Conservation (phyloP, 78 protist species). For the Salpingoeca rosetta region DNA sequence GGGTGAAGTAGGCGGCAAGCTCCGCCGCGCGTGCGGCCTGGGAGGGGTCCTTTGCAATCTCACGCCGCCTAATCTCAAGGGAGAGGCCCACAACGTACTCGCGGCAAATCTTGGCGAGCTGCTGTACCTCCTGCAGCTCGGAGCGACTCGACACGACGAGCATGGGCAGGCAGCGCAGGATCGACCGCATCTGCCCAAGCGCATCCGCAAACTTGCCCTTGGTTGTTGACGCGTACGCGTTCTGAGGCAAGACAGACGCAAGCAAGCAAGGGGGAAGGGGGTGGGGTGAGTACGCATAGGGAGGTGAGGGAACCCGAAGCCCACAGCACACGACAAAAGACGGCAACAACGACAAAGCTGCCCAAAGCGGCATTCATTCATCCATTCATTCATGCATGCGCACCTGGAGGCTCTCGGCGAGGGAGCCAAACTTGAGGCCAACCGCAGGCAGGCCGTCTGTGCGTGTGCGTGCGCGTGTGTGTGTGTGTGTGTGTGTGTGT, state of each 20-base stretch:
- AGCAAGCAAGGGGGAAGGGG: no score
- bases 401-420: neutral
- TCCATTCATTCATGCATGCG: no score
- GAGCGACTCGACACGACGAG: constrained; percentile 25
- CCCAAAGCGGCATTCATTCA: neutral
- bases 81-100: constrained; percentile 81
- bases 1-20: constrained; percentile 90
- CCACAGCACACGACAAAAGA: neutral
- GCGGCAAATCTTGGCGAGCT: constrained; percentile 62
- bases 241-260: constrained; percentile 5
- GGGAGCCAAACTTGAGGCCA: neutral
- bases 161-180: constrained; percentile 38
- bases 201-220: constrained; percentile 76
- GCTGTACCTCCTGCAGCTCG: constrained; percentile 36
- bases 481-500: no score
- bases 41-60: constrained; percentile 18
- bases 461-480: no score
- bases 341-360: no score
- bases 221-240: constrained; percentile 60
- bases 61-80: constrained; percentile 56
- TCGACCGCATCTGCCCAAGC: constrained; percentile 22
- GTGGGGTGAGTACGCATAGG: no score
- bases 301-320: neutral
- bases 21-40: constrained; percentile 41
- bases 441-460: neutral